These are phyloP conservation scores for Fistulifera pelliculosa DNA, from an alignment of 108 stramenopile genomes.

Conservation along the genomic window DNA sequence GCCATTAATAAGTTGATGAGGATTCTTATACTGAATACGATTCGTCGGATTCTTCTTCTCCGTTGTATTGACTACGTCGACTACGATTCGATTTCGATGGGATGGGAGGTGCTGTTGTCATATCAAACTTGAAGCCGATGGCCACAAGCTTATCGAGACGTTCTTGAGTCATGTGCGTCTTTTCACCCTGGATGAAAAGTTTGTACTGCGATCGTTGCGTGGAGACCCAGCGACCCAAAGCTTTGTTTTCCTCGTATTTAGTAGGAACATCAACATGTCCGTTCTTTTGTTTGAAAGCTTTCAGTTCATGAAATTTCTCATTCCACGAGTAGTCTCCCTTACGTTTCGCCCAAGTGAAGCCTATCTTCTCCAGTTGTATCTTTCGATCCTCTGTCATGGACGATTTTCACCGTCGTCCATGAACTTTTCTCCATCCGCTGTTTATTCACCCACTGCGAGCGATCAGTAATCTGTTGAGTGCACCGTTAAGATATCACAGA, in stretches of 20 bases:
- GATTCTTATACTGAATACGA: no score
- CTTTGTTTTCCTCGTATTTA: conserved; percentile 36
- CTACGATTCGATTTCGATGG: no score
- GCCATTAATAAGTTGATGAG: no score
- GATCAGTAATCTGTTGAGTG: not conserved
- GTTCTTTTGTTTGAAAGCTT: conserved; percentile 22
- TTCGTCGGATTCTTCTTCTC: no score
- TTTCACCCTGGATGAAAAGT: conserved; percentile 4
- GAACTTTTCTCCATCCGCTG: conserved; percentile 57
- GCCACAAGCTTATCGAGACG: conserved; percentile 13
- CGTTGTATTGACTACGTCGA: no score
- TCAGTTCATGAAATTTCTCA: conserved; percentile 28
- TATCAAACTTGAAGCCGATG: conserved; percentile 19
- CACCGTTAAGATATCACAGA: not conserved
- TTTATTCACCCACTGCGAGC: conserved; percentile 34
- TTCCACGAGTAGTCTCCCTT: conserved; percentile 54
- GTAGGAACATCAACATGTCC: conserved; percentile 45
- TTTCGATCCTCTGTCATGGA: conserved; percentile 30
- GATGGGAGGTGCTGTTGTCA: no score
- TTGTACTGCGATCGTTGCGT: conserved; percentile 30
- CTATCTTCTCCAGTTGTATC: conserved; percentile 28
- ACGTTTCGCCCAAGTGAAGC: conserved; percentile 53
- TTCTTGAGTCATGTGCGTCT: conserved; percentile 15
- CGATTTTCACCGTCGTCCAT: conserved; percentile 25
- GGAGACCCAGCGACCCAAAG: conserved; percentile 46